These are phyloP conservation scores for Primulina eburnea DNA, from an alignment of 257 asterid genomes.

Conservation along the genomic window DNA sequence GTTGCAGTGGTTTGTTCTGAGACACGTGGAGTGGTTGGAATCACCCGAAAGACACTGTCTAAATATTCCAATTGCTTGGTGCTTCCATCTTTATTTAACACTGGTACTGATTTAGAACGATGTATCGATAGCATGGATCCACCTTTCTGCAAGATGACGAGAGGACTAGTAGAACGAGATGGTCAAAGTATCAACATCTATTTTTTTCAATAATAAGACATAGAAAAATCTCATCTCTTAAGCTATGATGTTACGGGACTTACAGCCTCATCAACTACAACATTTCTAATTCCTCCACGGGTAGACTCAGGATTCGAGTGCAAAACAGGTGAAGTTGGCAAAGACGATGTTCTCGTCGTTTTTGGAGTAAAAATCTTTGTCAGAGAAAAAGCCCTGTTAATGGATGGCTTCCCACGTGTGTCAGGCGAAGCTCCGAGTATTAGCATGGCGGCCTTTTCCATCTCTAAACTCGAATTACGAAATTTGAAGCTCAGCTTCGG, in stretches of 20 bases:
- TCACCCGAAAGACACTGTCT: conserved; percentile 67
- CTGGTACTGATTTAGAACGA: conserved; percentile 87
- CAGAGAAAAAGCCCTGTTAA: conserved; percentile 61
- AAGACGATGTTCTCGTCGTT: conserved; percentile 70
- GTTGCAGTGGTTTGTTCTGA: conserved; percentile 39
- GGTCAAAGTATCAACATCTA: background rate
- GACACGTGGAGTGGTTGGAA: conserved; percentile 53
- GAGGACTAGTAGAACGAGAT: background rate
- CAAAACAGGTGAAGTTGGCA: conserved; percentile 63
- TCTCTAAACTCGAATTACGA: conserved; percentile 55
- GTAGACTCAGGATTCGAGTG: conserved; percentile 83
- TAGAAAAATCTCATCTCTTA: background rate
- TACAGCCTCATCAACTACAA: conserved; percentile 41
- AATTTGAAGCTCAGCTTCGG: conserved; percentile 82
- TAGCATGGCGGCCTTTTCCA: conserved; percentile 68
- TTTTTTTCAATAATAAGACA: background rate
- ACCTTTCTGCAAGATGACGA: conserved; percentile 51
- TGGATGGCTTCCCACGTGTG: conserved; percentile 41
- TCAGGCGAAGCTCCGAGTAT: conserved; percentile 62
- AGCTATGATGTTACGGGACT: conserved; percentile 27
- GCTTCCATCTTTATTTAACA: conserved; percentile 54
- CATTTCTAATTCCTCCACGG: conserved; percentile 48
- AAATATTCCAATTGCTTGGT: conserved; percentile 49
- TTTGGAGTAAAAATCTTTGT: conserved; percentile 55
- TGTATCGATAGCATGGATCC: conserved; percentile 50